phyloP scores from a whole-genome alignment of 768 basidiomycete species.

The Megacollybia marginata region DNA sequence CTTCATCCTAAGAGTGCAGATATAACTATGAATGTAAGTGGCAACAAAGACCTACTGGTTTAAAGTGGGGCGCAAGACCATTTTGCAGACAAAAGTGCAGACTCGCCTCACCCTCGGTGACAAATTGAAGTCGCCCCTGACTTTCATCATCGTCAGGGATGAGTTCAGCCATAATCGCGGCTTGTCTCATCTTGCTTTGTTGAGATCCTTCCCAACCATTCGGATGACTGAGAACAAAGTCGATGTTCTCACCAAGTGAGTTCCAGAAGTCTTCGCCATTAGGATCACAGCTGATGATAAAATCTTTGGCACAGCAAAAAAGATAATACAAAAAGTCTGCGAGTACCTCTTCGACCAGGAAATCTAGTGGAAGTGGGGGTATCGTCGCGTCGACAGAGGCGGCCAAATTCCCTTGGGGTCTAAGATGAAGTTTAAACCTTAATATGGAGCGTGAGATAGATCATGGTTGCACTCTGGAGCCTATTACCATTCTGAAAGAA shows the following conservation, averaged over 20 bases:
- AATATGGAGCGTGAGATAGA: slow-evolving; percentile 9
- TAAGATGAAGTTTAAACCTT: slow-evolving; percentile 34
- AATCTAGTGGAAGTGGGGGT: slow-evolving; percentile 35
- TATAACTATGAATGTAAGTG: not conserved
- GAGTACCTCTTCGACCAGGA: slow-evolving; percentile 32
- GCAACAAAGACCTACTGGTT: not conserved
- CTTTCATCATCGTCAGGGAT: slow-evolving; percentile 31
- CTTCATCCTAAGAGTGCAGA: not conserved
- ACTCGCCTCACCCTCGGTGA: slow-evolving; percentile 60
- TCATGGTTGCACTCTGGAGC: not conserved
- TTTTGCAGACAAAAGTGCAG: slow-evolving; percentile 38
- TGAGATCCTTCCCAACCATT: slow-evolving; percentile 62
- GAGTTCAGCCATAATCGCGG: slow-evolving; percentile 44
- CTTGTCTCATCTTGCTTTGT: slow-evolving; percentile 48
- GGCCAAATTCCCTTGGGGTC: slow-evolving; percentile 17
- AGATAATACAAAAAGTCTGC: slow-evolving; percentile 47
- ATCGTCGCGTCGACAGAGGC: slow-evolving; percentile 10
- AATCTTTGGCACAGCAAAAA: slow-evolving; percentile 32
- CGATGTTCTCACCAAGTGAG: slow-evolving; percentile 31
- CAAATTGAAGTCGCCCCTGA: slow-evolving; percentile 39
- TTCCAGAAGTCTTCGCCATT: slow-evolving; percentile 38
- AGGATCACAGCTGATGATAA: slow-evolving; percentile 39
- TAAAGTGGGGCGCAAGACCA: not conserved
- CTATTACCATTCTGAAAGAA: not conserved
- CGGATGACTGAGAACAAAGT: slow-evolving; percentile 53